A percentile compares a stretch with the other conserved stretches of the same genome.
phyloP scores from a whole-genome alignment of 2,329 filamentous ascomycete genomes.

The Endoconidiophora laricicola region DNA sequence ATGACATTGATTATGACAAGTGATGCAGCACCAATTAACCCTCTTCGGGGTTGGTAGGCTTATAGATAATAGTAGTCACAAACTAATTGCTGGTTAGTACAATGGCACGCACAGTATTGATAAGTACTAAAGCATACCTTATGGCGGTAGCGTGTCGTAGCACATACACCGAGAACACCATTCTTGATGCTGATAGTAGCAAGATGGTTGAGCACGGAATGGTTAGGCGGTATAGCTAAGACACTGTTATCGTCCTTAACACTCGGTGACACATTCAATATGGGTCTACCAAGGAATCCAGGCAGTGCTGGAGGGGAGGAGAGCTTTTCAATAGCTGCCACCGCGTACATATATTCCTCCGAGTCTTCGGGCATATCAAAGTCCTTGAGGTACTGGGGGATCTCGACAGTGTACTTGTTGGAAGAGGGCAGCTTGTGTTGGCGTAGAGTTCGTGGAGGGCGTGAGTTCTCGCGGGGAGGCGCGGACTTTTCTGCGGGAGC shows the following conservation, averaged over 20 bases:
- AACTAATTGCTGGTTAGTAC: conserved; percentile 41
- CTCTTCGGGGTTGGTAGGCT: conserved; percentile 43
- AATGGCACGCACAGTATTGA: background rate
- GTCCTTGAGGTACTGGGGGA: conserved; percentile 75
- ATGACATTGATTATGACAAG: background rate
- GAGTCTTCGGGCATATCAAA: conserved; percentile 74
- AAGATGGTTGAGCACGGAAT: conserved; percentile 89
- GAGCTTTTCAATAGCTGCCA: conserved; percentile 59
- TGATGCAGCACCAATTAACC: background rate
- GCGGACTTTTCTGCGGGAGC: conserved; percentile 17
- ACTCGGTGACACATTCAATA: conserved; percentile 75
- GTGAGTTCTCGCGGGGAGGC: conserved; percentile 24
- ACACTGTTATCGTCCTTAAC: conserved; percentile 99
- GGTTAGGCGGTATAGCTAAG: conserved; percentile 76
- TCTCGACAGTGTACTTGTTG: conserved; percentile 50
- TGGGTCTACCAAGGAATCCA: conserved; percentile 83
- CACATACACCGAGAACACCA: conserved; percentile 84
- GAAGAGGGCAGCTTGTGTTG: conserved; percentile 39
- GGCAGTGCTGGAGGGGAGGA: conserved; percentile 72
- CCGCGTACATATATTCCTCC: conserved; percentile 55
- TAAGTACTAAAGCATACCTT: conserved; percentile 42
- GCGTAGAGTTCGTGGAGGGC: conserved; percentile 24
- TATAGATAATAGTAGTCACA: conserved; percentile 94
- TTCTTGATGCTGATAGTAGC: conserved; percentile 98
- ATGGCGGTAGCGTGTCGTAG: conserved; percentile 91